A percentile compares a stretch with the other conserved stretches of the same genome.
Evolutionary conservation across 441 rosid genomes (phyloP).

Genomic region (Melastoma candidum): DNA sequence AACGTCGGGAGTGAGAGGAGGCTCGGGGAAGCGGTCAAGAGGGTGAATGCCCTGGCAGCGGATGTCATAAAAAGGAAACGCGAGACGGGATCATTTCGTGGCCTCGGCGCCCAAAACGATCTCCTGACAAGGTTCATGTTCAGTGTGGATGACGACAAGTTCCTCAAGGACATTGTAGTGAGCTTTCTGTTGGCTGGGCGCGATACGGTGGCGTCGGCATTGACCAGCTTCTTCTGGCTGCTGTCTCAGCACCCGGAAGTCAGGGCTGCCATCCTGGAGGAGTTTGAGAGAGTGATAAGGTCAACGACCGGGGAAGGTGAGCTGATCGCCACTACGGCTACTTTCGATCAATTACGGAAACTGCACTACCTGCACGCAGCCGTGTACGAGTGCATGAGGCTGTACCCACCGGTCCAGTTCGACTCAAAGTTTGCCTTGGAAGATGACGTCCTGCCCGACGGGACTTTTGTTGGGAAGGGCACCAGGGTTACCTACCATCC

Average conservation of each 20-base stretch:
- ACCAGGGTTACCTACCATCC: slow-evolving; percentile 50
- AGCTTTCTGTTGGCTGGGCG: slow-evolving; percentile 58
- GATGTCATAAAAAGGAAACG: slow-evolving; percentile 6
- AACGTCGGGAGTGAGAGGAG: slow-evolving; percentile 14
- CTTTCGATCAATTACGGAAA: slow-evolving; percentile 25
- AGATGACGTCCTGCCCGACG: slow-evolving; percentile 43
- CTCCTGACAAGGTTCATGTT: slow-evolving; percentile 46
- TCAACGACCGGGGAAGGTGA: slow-evolving; percentile 9
- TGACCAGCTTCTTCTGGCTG: slow-evolving; percentile 51
- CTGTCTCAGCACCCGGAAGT: slow-evolving; percentile 29
- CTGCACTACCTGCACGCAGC: slow-evolving; percentile 50
- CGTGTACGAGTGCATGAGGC: slow-evolving; percentile 40
- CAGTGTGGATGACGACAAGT: slow-evolving; percentile 34
- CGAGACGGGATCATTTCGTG: no score
- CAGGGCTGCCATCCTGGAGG: slow-evolving; percentile 36
- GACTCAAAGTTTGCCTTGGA: slow-evolving; percentile 46
- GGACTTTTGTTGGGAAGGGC: slow-evolving; percentile 31
- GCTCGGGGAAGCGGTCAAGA: slow-evolving; percentile 10
- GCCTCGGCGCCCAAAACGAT: background rate
- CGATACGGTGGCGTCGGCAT: slow-evolving; percentile 50
- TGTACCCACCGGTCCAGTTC: slow-evolving; percentile 51
- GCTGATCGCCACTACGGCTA: background rate
- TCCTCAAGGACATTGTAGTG: slow-evolving; percentile 42
- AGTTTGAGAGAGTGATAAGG: slow-evolving; percentile 30
- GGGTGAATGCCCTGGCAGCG: slow-evolving; percentile 3